These are phyloP conservation scores for Silybum marianum DNA, from an alignment of 129 eudicot genomes.

Conservation along the genomic window DNA sequence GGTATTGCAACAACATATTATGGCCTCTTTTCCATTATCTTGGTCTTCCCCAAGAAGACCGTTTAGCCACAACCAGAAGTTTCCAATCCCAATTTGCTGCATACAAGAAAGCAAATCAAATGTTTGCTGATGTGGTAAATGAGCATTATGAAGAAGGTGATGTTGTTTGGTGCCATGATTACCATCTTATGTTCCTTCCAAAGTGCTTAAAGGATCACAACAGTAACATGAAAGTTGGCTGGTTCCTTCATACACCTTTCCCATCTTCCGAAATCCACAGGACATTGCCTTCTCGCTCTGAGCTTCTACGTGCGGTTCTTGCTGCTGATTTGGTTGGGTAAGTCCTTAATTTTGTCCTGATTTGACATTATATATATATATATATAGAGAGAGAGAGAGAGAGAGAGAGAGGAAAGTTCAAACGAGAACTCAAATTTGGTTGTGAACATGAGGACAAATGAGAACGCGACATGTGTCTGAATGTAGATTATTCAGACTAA, in stretches of 20 bases:
- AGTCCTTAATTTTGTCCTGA: constrained; percentile 6
- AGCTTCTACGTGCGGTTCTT: constrained; percentile 86
- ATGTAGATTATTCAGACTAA: too few relatives aligned
- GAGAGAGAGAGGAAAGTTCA: too few relatives aligned
- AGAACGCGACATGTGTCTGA: too few relatives aligned
- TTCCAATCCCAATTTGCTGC: constrained; percentile 97
- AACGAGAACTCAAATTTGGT: too few relatives aligned
- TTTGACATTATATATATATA: neutral
- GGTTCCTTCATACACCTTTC: constrained; percentile 98
- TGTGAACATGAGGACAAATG: too few relatives aligned
- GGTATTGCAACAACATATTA: constrained; percentile 92
- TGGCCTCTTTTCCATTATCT: constrained; percentile 97
- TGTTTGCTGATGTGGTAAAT: constrained; percentile 96
- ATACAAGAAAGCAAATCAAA: constrained; percentile 88
- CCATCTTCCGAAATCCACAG: constrained; percentile 98
- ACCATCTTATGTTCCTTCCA: constrained; percentile 97
- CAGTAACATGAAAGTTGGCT: constrained; percentile 93
- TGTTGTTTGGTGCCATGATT: constrained; percentile 98
- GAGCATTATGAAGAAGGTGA: constrained; percentile 92
- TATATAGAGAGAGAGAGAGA: too few relatives aligned
- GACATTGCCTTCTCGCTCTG: constrained; percentile 93
- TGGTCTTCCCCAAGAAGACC: constrained; percentile 95
- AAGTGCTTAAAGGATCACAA: constrained; percentile 73
- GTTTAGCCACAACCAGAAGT: constrained; percentile 91
- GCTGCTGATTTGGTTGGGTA: constrained; percentile 99